Evolutionary conservation across 2,329 filamentous ascomycete species (phyloP), one percentile per base, ranked within the genome.

Genomic region (Ophiostoma australiae): DNA sequence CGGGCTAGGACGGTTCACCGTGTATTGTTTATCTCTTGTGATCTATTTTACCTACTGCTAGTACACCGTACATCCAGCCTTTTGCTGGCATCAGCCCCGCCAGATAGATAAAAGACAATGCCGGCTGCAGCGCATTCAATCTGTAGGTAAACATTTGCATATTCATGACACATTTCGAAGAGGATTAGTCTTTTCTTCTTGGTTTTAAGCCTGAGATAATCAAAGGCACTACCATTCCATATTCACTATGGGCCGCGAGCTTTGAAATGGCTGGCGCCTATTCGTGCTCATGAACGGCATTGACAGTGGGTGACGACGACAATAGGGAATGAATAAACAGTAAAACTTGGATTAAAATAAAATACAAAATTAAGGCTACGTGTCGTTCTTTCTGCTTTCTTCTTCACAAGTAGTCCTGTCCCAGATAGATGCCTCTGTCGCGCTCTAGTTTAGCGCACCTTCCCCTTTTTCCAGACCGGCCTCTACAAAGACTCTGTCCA

Each of bases 311-410:
- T 27, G 23, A 27, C 52, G 23, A 58, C 52, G 52, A 31, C n/a
- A 15, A 6, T n/a, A 27, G 23, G n/a, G 2, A 55, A 55, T 4
- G 27, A 55, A 13, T 23, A 58, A 61, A 7, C 27, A 61, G 15
- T 63, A 17, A 63, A 63, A 61, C 1, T 11, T 63, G 2, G 27
- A 33, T 17, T 31, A 63, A 63, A 63, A 27, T 31, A 33, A 66
- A 15, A 55, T n/a, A 17, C 15, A 37, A 39, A 17, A 11, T 55
- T 41, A 33, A 31, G 63, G 61, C 39, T 67, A 70, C 71, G 71
- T 72, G 71, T 66, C 71, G 71, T 70, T 69, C 41, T 70, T 65
- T 31, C 63, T 31, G n/a, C 17, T 27, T 58, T 4, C 52, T 27
- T 33, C 15, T 55, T 23, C 10, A 31, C 27, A 31, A 31, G 27